Evolutionary conservation across 2,329 filamentous ascomycete species (phyloP).

Genomic region (Pyrenophora tritici-repentis): DNA sequence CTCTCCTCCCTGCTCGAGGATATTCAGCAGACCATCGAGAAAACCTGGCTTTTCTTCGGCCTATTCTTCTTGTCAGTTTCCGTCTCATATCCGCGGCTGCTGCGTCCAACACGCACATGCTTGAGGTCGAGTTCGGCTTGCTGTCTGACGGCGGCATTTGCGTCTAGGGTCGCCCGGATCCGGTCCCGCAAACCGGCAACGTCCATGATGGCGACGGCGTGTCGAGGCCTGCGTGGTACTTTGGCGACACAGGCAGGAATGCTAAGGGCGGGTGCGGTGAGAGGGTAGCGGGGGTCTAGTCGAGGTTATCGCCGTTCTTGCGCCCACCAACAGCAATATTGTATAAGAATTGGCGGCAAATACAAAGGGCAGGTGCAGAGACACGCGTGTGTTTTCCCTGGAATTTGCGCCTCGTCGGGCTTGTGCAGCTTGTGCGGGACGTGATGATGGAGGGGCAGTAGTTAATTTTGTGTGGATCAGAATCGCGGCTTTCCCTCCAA

Average conservation of each 20-base stretch:
- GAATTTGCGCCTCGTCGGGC: slow-evolving; percentile 32
- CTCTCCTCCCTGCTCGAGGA: slow-evolving; percentile 87
- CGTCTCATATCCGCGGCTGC: slow-evolving; percentile 14
- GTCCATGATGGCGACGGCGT: slow-evolving; percentile 64
- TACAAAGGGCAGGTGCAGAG: slow-evolving; percentile 10
- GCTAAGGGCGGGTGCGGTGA: slow-evolving; percentile 24
- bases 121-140: slow-evolving; percentile 81
- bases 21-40: slow-evolving; percentile 85
- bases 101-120: slow-evolving; percentile 62
- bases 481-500: slow-evolving; percentile 19
- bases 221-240: slow-evolving; percentile 14
- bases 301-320: slow-evolving; percentile 19
- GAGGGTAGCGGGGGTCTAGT: slow-evolving; percentile 24
- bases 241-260: slow-evolving; percentile 13
- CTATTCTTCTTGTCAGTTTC: slow-evolving; percentile 55
- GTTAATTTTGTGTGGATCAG: slow-evolving; percentile 24
- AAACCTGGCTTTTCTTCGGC: slow-evolving; percentile 91
- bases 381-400: slow-evolving; percentile 20
- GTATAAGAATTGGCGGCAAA: slow-evolving; percentile 17
- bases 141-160: slow-evolving; percentile 74
- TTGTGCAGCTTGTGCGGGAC: slow-evolving; percentile 34
- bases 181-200: slow-evolving; percentile 74
- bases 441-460: slow-evolving; percentile 22
- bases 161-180: slow-evolving; percentile 75
- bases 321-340: slow-evolving; percentile 20